Percentiles rank a stretch among this genome's conserved stretches.
Evolutionary conservation across 345 rosid species (phyloP).

Genomic region (Bruguiera parviflora): DNA sequence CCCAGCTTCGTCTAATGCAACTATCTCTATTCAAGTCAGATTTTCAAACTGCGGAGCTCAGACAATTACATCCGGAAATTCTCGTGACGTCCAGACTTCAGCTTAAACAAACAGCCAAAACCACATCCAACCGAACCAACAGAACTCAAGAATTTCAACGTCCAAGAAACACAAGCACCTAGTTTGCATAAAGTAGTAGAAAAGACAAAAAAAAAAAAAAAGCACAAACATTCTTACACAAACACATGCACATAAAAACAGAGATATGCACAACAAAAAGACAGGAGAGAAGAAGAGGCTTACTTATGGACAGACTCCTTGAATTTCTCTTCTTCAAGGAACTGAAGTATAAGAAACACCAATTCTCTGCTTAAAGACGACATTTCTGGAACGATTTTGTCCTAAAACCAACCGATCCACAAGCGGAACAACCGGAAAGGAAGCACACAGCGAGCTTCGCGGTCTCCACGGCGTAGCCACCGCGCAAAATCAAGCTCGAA

Average conservation of each 20-base stretch:
- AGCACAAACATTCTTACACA: not conserved
- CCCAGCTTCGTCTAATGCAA: not conserved
- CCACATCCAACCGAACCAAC: not conserved
- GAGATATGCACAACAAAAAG: not conserved
- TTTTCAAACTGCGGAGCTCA: too few species aligned
- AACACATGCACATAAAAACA: not conserved
- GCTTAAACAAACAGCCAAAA: not conserved
- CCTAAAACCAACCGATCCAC: constrained; percentile 7
- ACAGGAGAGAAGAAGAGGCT: constrained; percentile 9
- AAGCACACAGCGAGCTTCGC: not conserved
- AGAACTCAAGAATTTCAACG: not conserved
- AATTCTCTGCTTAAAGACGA: constrained; percentile 81
- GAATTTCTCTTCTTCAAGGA: constrained; percentile 89
- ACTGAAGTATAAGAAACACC: constrained; percentile 91
- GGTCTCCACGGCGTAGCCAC: not conserved
- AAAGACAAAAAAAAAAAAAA: not conserved
- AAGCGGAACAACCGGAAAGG: constrained; percentile 6
- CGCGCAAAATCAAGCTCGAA: not conserved
- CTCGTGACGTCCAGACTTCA: not conserved
- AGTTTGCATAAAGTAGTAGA: not conserved
- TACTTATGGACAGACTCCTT: constrained; percentile 89
- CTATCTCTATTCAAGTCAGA: not conserved
- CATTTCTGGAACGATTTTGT: constrained; percentile 33
- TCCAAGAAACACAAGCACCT: not conserved
- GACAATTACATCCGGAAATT: not conserved